Evolutionary conservation across 495 filamentous ascomycete species (phyloP), one percentile per base, ranked within the genome.

Genomic region (Penicillium coffeae): DNA sequence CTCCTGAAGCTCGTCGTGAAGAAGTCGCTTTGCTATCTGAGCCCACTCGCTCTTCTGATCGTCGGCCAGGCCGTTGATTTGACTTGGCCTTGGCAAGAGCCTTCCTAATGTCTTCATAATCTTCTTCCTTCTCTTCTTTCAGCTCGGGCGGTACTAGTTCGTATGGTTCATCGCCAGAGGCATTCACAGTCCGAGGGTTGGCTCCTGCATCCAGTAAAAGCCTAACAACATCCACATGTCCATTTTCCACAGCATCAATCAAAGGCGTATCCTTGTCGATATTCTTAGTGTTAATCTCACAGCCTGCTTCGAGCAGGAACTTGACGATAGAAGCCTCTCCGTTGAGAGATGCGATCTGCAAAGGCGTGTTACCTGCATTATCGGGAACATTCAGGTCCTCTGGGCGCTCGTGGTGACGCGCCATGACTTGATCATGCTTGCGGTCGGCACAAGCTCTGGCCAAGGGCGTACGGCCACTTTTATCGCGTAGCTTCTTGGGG

Each of bases 231-330:
- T 86, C 88, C 3, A 94, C 62, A 59, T 97, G 88, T 1, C 89
- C 87, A 59, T 97, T 97, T 55, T 96, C 92, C 21, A 96, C 87
- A 0, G 93, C 93, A 73, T 98, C 93, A 35, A 97, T 87, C 25
- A 98, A 75, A 15, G 93, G 94, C 0, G 93, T 96, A 53, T 98
- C 93, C 60, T 86, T 86, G 56, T 95, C 88, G 42, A 80, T 77
- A 40, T 90, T 86, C 59, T 88, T 89, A 8, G 77, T 82, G 52
- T 96, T 85, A 12, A 89, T 80, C 45, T 89, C 84, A 66, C 90
- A 95, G 20, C 89, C 88, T 42, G 86, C 81, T 6, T 85, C 77
- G 46, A 97, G 75, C 9, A 98, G 75, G 39, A 77, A 73, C 50
- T 74, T 71, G 20, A 80, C 93, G 46, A 96, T 87, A 32, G 89